These are phyloP conservation scores for Ogataea allantospora DNA, from an alignment of 805 yeast genomes.

Conservation along the genomic window DNA sequence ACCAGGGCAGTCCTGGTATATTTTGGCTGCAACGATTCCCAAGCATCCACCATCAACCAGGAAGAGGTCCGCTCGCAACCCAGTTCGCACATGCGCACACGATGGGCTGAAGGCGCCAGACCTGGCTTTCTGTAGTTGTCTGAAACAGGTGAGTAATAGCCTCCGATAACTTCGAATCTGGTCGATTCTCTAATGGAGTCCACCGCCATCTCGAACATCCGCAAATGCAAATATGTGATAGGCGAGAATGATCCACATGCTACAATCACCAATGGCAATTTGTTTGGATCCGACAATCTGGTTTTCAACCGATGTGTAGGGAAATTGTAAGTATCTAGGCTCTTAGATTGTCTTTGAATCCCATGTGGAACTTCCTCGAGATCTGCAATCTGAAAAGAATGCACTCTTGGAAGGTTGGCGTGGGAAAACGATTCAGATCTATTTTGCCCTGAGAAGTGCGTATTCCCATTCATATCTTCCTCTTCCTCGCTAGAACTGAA, in stretches of 20 bases:
- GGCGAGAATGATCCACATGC: constrained; percentile 99
- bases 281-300: constrained; percentile 65
- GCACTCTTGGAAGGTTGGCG: constrained; percentile 40
- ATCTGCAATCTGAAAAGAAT: constrained; percentile 76
- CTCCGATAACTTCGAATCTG: constrained; percentile 92
- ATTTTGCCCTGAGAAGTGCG: constrained; percentile 12
- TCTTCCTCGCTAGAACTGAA: constrained; percentile 51
- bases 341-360: constrained; percentile 79
- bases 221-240: constrained; percentile 85
- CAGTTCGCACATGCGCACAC: constrained; percentile 97
- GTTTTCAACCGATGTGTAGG: constrained; percentile 85
- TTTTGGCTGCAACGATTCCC: constrained; percentile 91
- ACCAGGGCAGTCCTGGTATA: constrained; percentile 95
- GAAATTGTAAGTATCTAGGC: constrained; percentile 66
- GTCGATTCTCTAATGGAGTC: constrained; percentile 91
- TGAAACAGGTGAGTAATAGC: constrained; percentile 91
- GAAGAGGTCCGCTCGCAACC: constrained; percentile 96
- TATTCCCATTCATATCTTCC: constrained; percentile 22
- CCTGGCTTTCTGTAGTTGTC: constrained; percentile 94
- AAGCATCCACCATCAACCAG: constrained; percentile 99
- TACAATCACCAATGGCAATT: constrained; percentile 87
- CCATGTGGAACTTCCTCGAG: constrained; percentile 97
- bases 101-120: constrained; percentile 79
- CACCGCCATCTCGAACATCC: constrained; percentile 99
- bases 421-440: constrained; percentile 33